Evolutionary conservation across 75 land plant genomes (phyloP).

Genomic region (Selaginella tamariscina): DNA sequence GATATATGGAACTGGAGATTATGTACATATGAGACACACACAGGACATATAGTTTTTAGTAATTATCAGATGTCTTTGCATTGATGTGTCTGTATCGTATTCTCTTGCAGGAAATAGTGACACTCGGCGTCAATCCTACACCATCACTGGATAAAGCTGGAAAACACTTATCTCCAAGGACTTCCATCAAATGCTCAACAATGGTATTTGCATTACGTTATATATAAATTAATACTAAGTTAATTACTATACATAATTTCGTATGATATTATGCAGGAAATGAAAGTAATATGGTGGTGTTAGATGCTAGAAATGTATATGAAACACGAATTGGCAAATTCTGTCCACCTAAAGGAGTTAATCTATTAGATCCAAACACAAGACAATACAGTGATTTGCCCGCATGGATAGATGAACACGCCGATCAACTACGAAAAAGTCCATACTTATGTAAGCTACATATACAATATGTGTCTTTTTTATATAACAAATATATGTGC

Average conservation of each 20-base stretch:
- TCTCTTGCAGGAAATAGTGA: slow-evolving; percentile 81
- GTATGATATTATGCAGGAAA: too few species aligned
- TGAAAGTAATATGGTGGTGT: slow-evolving; percentile 31
- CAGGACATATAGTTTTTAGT: too few species aligned
- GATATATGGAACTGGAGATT: too few species aligned
- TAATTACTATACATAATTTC: too few species aligned
- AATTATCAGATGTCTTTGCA: too few species aligned
- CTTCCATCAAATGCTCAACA: slow-evolving; percentile 55
- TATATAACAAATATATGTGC: neutral
- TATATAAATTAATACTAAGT: too few species aligned
- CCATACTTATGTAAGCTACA: slow-evolving; percentile 53
- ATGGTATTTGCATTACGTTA: slow-evolving; percentile 14
- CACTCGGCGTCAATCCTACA: slow-evolving; percentile 45
- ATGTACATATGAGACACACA: too few species aligned
- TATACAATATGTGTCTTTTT: neutral
- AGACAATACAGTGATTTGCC: slow-evolving; percentile 95
- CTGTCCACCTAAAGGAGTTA: slow-evolving; percentile 36
- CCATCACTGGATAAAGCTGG: slow-evolving; percentile 78
- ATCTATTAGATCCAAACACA: slow-evolving; percentile 62
- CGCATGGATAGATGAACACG: slow-evolving; percentile 70
- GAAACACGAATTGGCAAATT: slow-evolving; percentile 95
- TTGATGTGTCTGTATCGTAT: too few species aligned
- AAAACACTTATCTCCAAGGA: slow-evolving; percentile 55
- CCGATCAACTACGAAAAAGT: slow-evolving; percentile 49
- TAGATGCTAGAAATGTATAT: slow-evolving; percentile 91